Percentiles rank a stretch among this genome's conserved stretches.
Evolutionary conservation across 768 basidiomycete species (phyloP).

Genomic region (Tricholoma flavovirens): DNA sequence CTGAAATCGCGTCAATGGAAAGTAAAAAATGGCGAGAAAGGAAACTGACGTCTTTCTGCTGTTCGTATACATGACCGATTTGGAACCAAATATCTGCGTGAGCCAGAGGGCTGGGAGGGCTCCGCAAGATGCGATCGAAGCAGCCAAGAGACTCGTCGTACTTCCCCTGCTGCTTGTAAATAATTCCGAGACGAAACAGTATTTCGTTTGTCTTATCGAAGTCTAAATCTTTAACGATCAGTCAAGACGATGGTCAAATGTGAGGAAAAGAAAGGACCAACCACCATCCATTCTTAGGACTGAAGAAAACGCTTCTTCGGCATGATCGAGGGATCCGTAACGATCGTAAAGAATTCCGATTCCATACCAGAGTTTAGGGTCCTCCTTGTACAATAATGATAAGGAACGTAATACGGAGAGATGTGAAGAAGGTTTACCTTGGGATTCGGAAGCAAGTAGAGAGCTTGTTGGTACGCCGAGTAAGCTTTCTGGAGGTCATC

Average conservation of each 20-base stretch:
- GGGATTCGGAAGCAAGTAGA: constrained; percentile 92
- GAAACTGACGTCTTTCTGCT: constrained; percentile 84
- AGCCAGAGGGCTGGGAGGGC: constrained; percentile 92
- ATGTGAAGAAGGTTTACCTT: constrained; percentile 48
- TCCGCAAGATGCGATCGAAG: constrained; percentile 94
- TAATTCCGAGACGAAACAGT: constrained; percentile 95
- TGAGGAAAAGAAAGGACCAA: constrained; percentile 32
- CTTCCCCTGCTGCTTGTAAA: constrained; percentile 98
- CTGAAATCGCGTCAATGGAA: constrained; percentile 35
- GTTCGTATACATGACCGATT: constrained; percentile 97
- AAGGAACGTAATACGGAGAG: constrained; percentile 8
- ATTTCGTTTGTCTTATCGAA: constrained; percentile 99
- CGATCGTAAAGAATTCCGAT: constrained; percentile 99
- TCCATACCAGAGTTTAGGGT: constrained; percentile 99
- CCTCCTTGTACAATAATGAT: constrained; percentile 48
- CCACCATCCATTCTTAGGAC: constrained; percentile 97
- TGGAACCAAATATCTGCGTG: constrained; percentile 99
- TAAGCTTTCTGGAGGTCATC: constrained; percentile 99
- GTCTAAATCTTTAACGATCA: constrained; percentile 49
- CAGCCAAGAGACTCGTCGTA: constrained; percentile 84
- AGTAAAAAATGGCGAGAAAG: constrained; percentile 1
- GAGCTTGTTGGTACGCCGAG: constrained; percentile 95
- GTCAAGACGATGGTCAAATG: constrained; percentile 15
- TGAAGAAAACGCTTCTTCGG: constrained; percentile 96
- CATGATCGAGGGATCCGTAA: constrained; percentile 96